Base-by-base conservation (phyloP, 2,329 filamentous ascomycete species). In the Sporothrix dimorphospora region DNA sequence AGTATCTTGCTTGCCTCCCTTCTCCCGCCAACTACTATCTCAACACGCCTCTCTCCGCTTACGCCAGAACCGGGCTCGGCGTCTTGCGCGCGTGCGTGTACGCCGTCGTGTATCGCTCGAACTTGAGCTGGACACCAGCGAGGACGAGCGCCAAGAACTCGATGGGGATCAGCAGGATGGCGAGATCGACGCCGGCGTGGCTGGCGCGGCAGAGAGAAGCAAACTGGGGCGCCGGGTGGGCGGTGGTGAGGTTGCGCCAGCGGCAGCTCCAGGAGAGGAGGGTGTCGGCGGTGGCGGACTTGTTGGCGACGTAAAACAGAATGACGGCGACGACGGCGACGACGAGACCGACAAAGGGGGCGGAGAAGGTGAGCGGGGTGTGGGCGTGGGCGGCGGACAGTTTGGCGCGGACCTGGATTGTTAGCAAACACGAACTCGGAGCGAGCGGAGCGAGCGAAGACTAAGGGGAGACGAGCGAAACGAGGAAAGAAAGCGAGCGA, bases 201-300 rank as follows among this genome's bases (percentile, higher is more conserved):
- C 84, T 88, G 80, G 90, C 84, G 73, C 80, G 82, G 79, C 89
- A 91, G 67, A 91, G 79, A 0, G 83, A 84, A 19, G 82, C 83
- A 77, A 89, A 91, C 76, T 87, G 82, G 40, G 89, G 88, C 74
- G 84, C 79, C 47, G 81, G 77, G 19, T 77, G 76, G 86, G 90
- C 89, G 73, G 80, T 78, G n/a, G 53, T 21, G 12, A 89, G 80
- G 27, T 81, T 76, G 9, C 81, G 79, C 88, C 89, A 91, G 74
- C 87, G 87, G 79, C 89, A 91, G 53, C 84, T 86, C 89, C 89
- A 91, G 79, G 86, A 89, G 77, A 89, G 82, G 12, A 90, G 79
- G 7, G 87, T 88, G 77, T 89, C 87, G 72, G 81, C 80, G 9
- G 81, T 82, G 16, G 79, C 80, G 3, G 88, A 89, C 21, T 83